These are phyloP conservation scores for Aspergillus biplanus DNA, from an alignment of 495 filamentous ascomycete species.

Conservation along the genomic window DNA sequence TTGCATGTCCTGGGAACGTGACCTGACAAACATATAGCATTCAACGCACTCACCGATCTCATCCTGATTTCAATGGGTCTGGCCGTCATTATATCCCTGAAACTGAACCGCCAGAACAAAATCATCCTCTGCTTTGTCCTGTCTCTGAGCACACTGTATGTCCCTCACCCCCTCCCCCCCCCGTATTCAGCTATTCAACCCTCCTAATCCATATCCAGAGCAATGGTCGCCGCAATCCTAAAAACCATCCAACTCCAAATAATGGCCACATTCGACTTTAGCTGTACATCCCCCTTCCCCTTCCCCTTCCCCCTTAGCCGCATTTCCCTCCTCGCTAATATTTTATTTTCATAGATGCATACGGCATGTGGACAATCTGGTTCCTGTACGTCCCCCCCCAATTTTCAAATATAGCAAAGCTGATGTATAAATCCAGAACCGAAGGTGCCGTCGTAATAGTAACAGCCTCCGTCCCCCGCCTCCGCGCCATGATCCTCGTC, in stretches of 20 bases:
- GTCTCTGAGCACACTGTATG: constrained; percentile 9
- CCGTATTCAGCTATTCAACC: neutral
- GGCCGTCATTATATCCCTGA: constrained; percentile 1
- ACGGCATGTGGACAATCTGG: constrained; percentile 12
- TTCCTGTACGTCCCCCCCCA: constrained; percentile 1
- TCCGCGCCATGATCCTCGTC: constrained; percentile 15
- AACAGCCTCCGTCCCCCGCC: constrained; percentile 11
- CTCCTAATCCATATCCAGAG: no score
- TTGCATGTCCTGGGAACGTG: neutral
- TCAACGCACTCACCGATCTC: constrained; percentile 12
- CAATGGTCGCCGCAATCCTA: constrained; percentile 14
- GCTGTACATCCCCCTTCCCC: neutral
- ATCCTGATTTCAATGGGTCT: neutral
- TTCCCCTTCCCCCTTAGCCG: neutral
- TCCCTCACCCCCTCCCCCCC: neutral
- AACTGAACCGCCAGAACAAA: constrained; percentile 2
- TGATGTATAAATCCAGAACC: constrained; percentile 1
- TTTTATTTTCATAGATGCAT: constrained; percentile 5
- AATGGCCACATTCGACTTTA: neutral
- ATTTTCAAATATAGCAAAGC: no score
- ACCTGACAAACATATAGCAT: neutral
- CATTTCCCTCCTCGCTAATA: neutral
- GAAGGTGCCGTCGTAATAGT: constrained; percentile 13
- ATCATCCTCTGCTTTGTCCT: constrained; percentile 8
- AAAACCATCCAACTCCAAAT: neutral